Percentiles rank a stretch among this genome's conserved stretches.
phyloP scores from a whole-genome alignment of 106 monocot species.

The Dioscorea alata region DNA sequence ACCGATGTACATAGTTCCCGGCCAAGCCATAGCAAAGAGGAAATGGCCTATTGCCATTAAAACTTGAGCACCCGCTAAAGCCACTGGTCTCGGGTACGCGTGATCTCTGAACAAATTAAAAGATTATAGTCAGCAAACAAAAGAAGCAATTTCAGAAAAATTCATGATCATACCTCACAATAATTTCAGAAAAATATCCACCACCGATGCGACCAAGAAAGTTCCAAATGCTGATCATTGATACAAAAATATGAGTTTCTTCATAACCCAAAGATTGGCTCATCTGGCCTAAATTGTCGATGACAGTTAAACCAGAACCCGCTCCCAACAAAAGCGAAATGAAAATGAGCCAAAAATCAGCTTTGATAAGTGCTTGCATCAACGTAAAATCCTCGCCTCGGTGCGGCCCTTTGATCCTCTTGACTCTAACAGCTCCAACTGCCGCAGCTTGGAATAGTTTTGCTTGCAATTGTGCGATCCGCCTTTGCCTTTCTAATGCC shows the following conservation, averaged over 20 bases:
- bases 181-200: conserved; percentile 71
- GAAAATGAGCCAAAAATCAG: conserved; percentile 86
- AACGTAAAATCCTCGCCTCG: conserved; percentile 81
- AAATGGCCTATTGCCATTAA: conserved; percentile 42
- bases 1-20: conserved; percentile 49
- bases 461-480: conserved; percentile 75
- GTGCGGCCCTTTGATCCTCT: conserved; percentile 66
- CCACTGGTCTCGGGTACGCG: conserved; percentile 40
- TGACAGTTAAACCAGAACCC: conserved; percentile 77
- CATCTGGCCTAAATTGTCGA: conserved; percentile 88
- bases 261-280: conserved; percentile 70
- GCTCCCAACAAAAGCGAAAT: conserved; percentile 68
- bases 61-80: conserved; percentile 37
- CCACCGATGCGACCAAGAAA: conserved; percentile 80
- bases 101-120: conserved; percentile 23
- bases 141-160: neutral
- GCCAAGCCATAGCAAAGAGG: conserved; percentile 55
- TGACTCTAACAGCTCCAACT: conserved; percentile 74
- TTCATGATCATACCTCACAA: conserved; percentile 43
- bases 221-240: conserved; percentile 89
- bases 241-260: conserved; percentile 67
- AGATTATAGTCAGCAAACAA: neutral
- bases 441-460: conserved; percentile 77
- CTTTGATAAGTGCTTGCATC: conserved; percentile 72
- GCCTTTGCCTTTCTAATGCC: conserved; percentile 56